Percentiles rank a stretch among this genome's conserved stretches.
Evolutionary conservation across 805 yeast genomes (phyloP).

Genomic region (Blastobotrys attinorum): DNA sequence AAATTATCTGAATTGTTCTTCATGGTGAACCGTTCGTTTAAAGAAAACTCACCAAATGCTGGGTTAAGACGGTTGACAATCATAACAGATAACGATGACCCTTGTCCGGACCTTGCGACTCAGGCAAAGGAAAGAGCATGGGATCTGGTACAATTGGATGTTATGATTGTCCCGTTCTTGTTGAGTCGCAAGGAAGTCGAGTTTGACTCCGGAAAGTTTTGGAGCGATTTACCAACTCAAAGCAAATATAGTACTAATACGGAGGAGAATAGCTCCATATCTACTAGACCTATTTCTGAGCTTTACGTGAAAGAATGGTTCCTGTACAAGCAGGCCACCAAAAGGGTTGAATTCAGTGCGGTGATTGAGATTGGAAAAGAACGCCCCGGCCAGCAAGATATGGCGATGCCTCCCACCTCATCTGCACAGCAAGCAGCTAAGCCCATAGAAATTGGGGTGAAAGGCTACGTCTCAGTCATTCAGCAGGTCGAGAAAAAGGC

Average conservation of each 20-base stretch:
- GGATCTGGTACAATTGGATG: slow-evolving; percentile 52
- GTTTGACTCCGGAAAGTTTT: slow-evolving; percentile 43
- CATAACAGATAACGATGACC: slow-evolving; percentile 70
- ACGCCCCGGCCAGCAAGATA: too few relatives aligned
- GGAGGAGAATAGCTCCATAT: background rate
- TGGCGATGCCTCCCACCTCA: too few relatives aligned
- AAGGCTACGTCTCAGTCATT: slow-evolving; percentile 59
- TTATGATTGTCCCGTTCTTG: slow-evolving; percentile 58
- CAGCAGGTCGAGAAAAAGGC: slow-evolving; percentile 46
- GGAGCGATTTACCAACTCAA: slow-evolving; percentile 38
- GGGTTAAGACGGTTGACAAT: slow-evolving; percentile 55
- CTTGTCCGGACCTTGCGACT: slow-evolving; percentile 39
- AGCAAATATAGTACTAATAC: background rate
- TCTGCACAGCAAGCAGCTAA: too few relatives aligned
- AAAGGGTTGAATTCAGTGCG: slow-evolving; percentile 54
- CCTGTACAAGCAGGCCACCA: slow-evolving; percentile 33
- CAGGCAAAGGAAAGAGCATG: slow-evolving; percentile 44
- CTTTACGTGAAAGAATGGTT: background rate
- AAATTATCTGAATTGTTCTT: slow-evolving; percentile 40
- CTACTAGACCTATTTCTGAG: background rate
- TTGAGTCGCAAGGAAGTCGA: slow-evolving; percentile 31
- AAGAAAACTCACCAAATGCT: slow-evolving; percentile 34
- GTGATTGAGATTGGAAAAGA: slow-evolving; percentile 49
- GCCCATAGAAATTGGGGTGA: slow-evolving; percentile 58
- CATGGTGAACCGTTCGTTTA: slow-evolving; percentile 49